Evolutionary conservation across 306 rosid genomes (phyloP), one percentile per base, ranked within the genome.

Genomic region (Prunus dulcis): DNA sequence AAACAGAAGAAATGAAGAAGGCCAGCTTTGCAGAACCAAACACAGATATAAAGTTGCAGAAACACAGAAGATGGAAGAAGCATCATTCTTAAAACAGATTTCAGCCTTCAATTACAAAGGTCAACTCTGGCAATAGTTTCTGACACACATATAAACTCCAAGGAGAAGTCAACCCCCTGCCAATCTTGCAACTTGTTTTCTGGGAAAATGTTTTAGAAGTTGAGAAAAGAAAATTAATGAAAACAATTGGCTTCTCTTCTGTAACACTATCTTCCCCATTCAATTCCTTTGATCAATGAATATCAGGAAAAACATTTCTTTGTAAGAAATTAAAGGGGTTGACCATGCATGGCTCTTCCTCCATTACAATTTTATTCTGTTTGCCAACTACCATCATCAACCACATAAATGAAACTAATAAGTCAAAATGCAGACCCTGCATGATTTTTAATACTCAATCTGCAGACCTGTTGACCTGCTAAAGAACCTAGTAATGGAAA

Each of bases 311-410:
- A n/a, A 41, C 27, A 34, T n/a, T 22, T 58, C 47, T 45, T 18
- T 45, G 22, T n/a, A 20, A n/a, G 66, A 60, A 34, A 73, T 9
- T 3, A 7, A 38, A 25, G 9, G 12, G 63, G 63, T 27, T 60
- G 34, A 15, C 22, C 25, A 58, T 58, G 67, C 76, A 57, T 72
- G 27, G 18, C 27, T 60, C 34, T 45, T 80, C 28, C 60, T 19
- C 22, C 50, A 23, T 17, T 22, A 17, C 72, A 12, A 9, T 64
- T 27, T 19, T 34, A n/a, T 52, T 57, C 75, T 18, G 75, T 30
- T 79, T 64, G 38, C 65, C 83, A 67, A 67, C 75, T 1, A 51
- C 79, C 56, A 57, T 62, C 64, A 19, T 67, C 78, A 14, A 43
- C 49, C 78, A 12, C 63, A 34, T 65, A 32, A 51, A 49, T 63